A percentile compares a stretch with the other conserved stretches of the same genome.
phyloP scores from a whole-genome alignment of 139 green algal genomes.

The Chlamydomonas incerta region DNA sequence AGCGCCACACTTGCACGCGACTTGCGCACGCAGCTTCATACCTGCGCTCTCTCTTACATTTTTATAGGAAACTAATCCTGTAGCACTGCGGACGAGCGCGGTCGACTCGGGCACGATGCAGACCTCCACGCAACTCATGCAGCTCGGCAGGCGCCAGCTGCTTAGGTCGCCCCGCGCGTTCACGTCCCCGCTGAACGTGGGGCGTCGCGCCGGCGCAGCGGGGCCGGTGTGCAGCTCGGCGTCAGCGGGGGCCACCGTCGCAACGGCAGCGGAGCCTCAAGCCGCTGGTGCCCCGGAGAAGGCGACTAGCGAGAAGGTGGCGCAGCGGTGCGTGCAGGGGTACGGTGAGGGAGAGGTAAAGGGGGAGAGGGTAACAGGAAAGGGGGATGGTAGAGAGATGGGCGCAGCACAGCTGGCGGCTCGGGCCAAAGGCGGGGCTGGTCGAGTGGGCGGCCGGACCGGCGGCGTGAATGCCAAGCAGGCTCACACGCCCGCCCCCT shows the following conservation, averaged over 20 bases:
- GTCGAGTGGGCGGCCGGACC: too few species aligned
- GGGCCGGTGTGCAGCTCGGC: neutral
- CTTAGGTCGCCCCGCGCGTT: neutral
- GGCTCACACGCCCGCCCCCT: too few species aligned
- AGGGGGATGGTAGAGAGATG: too few species aligned
- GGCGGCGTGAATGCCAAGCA: too few species aligned
- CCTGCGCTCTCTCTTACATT: too few species aligned
- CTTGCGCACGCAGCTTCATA: too few species aligned
- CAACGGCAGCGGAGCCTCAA: conserved; percentile 5
- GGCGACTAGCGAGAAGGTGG: neutral
- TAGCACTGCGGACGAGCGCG: too few species aligned
- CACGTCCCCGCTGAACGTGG: neutral
- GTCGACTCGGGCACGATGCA: conserved; percentile 11
- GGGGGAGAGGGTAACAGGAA: neutral
- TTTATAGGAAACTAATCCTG: too few species aligned
- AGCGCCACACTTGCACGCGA: too few species aligned
- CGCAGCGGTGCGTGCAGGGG: conserved; percentile 10
- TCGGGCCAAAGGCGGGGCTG: too few species aligned
- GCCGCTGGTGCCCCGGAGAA: neutral
- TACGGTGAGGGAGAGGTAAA: neutral
- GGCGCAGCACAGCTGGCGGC: too few species aligned
- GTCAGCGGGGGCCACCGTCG: neutral
- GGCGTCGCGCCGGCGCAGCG: neutral
- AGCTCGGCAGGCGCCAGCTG: conserved; percentile 24
- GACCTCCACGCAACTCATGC: neutral